Conservation (phyloP, 257 asterid genomes). For the Galeopsis tetrahit region DNA sequence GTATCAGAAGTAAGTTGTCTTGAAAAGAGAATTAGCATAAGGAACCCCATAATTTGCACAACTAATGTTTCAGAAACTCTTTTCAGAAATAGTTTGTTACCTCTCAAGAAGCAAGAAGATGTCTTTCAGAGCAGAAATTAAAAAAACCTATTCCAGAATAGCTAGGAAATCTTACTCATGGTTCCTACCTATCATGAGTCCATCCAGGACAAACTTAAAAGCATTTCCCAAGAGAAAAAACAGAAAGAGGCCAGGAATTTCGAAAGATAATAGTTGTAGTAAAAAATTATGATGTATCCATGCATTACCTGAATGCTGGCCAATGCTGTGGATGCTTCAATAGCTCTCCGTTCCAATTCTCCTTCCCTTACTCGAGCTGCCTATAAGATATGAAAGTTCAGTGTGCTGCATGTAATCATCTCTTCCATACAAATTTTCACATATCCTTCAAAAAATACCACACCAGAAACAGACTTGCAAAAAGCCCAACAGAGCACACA, state of each 20-base stretch:
- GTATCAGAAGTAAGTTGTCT: slow-evolving; percentile 17
- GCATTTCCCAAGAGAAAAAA: slow-evolving; percentile 11
- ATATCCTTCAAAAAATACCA: slow-evolving; percentile 11
- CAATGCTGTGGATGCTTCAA: slow-evolving; percentile 92
- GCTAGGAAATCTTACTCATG: background rate
- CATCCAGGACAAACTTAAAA: too few relatives aligned
- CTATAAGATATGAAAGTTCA: slow-evolving; percentile 52
- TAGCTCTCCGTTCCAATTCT: slow-evolving; percentile 92
- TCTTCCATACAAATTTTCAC: slow-evolving; percentile 27
- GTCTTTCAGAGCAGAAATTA: background rate
- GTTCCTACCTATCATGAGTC: background rate
- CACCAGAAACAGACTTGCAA: slow-evolving; percentile 6
- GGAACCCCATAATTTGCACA: slow-evolving; percentile 19
- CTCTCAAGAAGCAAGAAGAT: slow-evolving; percentile 14
- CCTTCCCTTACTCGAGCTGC: slow-evolving; percentile 99
- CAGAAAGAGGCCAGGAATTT: background rate
- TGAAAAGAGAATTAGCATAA: background rate
- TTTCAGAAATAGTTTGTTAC: slow-evolving; percentile 19
- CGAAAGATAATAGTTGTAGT: slow-evolving; percentile 23
- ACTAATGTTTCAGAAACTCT: slow-evolving; percentile 4
- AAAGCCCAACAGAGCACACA: background rate
- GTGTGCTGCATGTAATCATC: slow-evolving; percentile 29
- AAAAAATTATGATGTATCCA: slow-evolving; percentile 12
- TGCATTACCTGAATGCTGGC: slow-evolving; percentile 88
- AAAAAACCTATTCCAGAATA: slow-evolving; percentile 9